These are phyloP conservation scores for Panaeolus papilionaceus DNA, from an alignment of 768 basidiomycete genomes.

Conservation along the genomic window DNA sequence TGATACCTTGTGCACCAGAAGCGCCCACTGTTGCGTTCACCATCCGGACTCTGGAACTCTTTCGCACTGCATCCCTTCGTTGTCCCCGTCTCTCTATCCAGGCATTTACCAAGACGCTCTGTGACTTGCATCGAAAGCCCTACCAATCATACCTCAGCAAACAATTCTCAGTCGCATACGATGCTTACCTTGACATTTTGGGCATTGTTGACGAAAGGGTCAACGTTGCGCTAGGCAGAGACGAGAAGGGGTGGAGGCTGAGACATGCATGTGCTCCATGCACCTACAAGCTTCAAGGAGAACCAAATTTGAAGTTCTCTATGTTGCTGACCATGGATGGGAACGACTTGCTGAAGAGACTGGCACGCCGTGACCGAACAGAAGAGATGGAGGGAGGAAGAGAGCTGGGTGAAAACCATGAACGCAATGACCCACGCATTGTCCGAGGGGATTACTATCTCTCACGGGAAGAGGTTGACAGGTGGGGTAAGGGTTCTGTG, in stretches of 20 bases:
- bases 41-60: slow-evolving; percentile 30
- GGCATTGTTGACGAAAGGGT: slow-evolving; percentile 23
- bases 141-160: slow-evolving; percentile 26
- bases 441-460: slow-evolving; percentile 30
- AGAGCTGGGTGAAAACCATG: slow-evolving; percentile 14
- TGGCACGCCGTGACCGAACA: slow-evolving; percentile 17
- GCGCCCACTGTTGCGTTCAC: slow-evolving; percentile 29
- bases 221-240: slow-evolving; percentile 27
- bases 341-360: slow-evolving; percentile 36
- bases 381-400: slow-evolving; percentile 15
- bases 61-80: slow-evolving; percentile 24
- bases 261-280: slow-evolving; percentile 16
- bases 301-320: background rate
- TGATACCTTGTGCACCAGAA: slow-evolving; percentile 33
- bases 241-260: slow-evolving; percentile 31
- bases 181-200: slow-evolving; percentile 32
- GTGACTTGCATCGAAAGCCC: slow-evolving; percentile 34
- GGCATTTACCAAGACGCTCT: slow-evolving; percentile 34
- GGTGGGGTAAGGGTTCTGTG: slow-evolving; percentile 29
- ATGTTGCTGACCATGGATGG: slow-evolving; percentile 31
- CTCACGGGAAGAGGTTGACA: slow-evolving; percentile 29
- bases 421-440: slow-evolving; percentile 21
- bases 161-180: slow-evolving; percentile 33
- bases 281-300: slow-evolving; percentile 15
- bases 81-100: slow-evolving; percentile 35